Base-by-base conservation (phyloP, 257 asterid species). In the Haberlea rhodopensis region DNA sequence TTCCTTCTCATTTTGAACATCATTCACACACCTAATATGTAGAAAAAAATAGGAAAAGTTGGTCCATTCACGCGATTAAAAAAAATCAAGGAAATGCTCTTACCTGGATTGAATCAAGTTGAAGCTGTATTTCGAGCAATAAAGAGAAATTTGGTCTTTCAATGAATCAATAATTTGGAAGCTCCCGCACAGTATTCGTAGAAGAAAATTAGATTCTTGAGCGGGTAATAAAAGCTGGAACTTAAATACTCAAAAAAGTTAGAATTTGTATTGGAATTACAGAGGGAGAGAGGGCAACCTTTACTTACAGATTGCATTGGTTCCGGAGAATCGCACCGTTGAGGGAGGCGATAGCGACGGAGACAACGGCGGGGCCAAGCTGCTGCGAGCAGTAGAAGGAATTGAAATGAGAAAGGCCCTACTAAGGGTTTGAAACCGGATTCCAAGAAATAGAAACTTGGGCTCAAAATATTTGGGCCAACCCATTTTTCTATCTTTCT, bases 101-200 rank as follows among this genome's bases (percentile, higher is more conserved):
- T 70, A 82, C 98, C 83, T 72, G 57, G 82, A 45, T 31, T 79
- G 73, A 43, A 68, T 67, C 18, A 77, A 67, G 55, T 71, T 69
- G 27, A 75, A 21, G 63, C 69, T 29, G 70, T 76, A 62, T 62
- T 63, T 75, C 24, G 77, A 72, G 62, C 76, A 68, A 51, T 76
- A 71, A 19, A 74, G 57, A 22, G 73, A 52, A 75, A 91, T 74
- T 59, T 73, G 79, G 64, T 83, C 85, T 66, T 80, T 85, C 52
- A 89, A 61, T 25, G 83, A 79, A 24, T 87, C 92, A 4, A 87
- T 53, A 22, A 84, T 66, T 56, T 78, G 91, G 53, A 81, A 75
- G 80, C 90, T 76, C 57, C 81, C 85, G 58, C 76, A 83, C 61
- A 87, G 48, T 31, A 87, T 65, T 51, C 94, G 83, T 54, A 83